A percentile compares a stretch with the other conserved stretches of the same genome.
These are phyloP conservation scores for Penicillium sp. DNA, from an alignment of 2,329 filamentous ascomycete genomes.

Conservation along the genomic window DNA sequence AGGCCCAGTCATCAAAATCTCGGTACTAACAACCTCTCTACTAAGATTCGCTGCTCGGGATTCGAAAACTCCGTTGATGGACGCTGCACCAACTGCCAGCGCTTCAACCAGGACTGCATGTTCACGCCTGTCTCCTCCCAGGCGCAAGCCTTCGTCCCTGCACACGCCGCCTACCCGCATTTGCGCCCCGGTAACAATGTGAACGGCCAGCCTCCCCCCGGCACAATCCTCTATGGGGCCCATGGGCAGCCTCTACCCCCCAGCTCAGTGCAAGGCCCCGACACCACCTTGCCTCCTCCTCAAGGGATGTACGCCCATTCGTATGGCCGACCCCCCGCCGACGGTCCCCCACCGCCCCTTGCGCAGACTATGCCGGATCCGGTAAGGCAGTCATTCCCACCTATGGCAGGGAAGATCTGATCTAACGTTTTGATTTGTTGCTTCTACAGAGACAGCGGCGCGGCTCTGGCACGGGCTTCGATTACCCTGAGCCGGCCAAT, in stretches of 20 bases:
- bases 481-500: conserved; percentile 51
- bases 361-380: conserved; percentile 45
- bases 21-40: not conserved
- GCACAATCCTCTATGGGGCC: conserved; percentile 50
- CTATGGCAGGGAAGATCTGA: not conserved
- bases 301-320: conserved; percentile 43
- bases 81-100: conserved; percentile 70
- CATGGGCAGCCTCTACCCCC: conserved; percentile 53
- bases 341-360: conserved; percentile 38
- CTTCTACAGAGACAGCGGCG: conserved; percentile 43
- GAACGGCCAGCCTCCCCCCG: conserved; percentile 34
- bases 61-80: conserved; percentile 73
- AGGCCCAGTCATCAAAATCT: not conserved
- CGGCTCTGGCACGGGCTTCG: conserved; percentile 47
- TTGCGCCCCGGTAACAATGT: conserved; percentile 42
- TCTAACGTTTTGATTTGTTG: conserved; percentile 12
- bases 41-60: conserved; percentile 75
- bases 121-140: conserved; percentile 75
- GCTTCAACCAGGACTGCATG: conserved; percentile 75
- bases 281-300: conserved; percentile 42
- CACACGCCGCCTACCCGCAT: conserved; percentile 65
- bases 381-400: conserved; percentile 43
- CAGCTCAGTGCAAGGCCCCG: conserved; percentile 42
- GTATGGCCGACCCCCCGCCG: conserved; percentile 36
- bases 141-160: conserved; percentile 72